A percentile compares a stretch with the other conserved stretches of the same genome.
Evolutionary conservation across 805 yeast species (phyloP).

Genomic region (Pichia kluyveri): DNA sequence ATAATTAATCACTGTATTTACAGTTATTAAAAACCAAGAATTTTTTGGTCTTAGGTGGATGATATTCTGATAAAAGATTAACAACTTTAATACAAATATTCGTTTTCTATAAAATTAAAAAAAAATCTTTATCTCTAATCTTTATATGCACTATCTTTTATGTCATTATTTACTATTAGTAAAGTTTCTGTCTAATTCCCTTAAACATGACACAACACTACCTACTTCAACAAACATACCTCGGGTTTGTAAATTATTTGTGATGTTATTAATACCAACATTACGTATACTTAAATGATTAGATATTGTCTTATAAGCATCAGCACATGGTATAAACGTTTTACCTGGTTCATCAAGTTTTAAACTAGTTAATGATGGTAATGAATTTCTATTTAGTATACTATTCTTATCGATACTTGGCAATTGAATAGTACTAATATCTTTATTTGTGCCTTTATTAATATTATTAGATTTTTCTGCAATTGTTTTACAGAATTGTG

Average conservation of each 20-base stretch:
- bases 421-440: neutral
- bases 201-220: conserved; percentile 73
- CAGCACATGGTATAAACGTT: conserved; percentile 76
- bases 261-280: conserved; percentile 66
- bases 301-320: conserved; percentile 80
- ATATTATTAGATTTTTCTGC: conserved; percentile 29
- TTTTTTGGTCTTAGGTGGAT: no score
- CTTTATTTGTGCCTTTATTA: neutral
- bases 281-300: conserved; percentile 69
- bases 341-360: conserved; percentile 29
- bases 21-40: no score
- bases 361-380: conserved; percentile 20
- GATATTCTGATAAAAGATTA: no score
- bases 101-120: no score
- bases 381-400: neutral
- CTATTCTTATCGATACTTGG: neutral
- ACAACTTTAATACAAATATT: no score
- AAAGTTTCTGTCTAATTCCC: conserved; percentile 64
- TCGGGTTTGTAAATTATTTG: conserved; percentile 65
- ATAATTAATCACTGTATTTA: no score
- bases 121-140: neutral
- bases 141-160: neutral
- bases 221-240: conserved; percentile 93
- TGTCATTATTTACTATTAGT: neutral
- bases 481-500: conserved; percentile 79